Conservation (phyloP, 2,329 filamentous ascomycete species). For the Colletotrichum tanaceti region DNA sequence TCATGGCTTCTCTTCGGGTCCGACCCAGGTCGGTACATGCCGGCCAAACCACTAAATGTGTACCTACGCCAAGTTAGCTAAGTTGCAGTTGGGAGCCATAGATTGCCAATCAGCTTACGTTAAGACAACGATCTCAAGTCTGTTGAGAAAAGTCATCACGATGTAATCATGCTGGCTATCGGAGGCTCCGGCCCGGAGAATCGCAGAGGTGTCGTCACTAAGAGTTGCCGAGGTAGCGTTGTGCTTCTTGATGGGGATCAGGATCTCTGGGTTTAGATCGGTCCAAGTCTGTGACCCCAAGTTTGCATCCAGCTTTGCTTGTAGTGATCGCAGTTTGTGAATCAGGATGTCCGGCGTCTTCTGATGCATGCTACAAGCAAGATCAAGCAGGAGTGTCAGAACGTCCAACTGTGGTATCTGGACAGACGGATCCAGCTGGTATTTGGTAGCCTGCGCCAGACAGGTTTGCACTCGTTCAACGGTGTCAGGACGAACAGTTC, state of each 20-base stretch:
- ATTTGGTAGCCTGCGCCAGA: conserved; percentile 78
- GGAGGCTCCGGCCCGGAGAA: conserved; percentile 62
- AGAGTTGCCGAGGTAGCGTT: conserved; percentile 61
- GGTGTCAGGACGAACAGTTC: conserved; percentile 71
- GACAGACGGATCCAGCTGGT: conserved; percentile 74
- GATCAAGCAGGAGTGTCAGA: conserved; percentile 74
- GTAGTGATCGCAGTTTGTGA: conserved; percentile 71
- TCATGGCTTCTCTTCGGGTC: conserved; percentile 45
- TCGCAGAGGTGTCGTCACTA: conserved; percentile 66
- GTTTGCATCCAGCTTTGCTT: conserved; percentile 70
- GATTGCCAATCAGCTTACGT: conserved; percentile 57
- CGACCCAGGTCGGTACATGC: conserved; percentile 52
- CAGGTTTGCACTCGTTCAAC: conserved; percentile 78
- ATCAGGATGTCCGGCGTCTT: conserved; percentile 67
- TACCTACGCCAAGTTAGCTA: conserved; percentile 55
- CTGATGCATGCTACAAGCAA: conserved; percentile 75
- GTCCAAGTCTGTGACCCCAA: conserved; percentile 59
- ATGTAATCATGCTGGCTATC: conserved; percentile 64
- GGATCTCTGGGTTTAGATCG: conserved; percentile 60
- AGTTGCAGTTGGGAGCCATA: too few relatives aligned
- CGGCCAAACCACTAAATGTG: conserved; percentile 65
- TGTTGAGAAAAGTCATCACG: conserved; percentile 70
- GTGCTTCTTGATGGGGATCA: conserved; percentile 67
- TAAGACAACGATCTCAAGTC: conserved; percentile 66
- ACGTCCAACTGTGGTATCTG: conserved; percentile 75